These are phyloP conservation scores for Mallotus japonicus DNA, from an alignment of 441 rosid species.

Conservation along the genomic window DNA sequence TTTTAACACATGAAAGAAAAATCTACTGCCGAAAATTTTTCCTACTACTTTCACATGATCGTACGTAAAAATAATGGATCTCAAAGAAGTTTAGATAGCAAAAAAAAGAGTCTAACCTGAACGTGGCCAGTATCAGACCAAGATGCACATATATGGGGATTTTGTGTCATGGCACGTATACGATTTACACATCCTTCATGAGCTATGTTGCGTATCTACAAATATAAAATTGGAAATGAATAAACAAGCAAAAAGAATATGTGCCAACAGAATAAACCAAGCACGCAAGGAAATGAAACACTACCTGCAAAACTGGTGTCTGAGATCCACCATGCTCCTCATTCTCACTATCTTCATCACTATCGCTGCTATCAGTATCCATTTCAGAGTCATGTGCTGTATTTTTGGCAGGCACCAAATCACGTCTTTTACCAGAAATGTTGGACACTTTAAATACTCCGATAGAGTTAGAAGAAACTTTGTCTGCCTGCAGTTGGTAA, in stretches of 20 bases:
- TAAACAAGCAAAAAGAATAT: constrained; percentile 11
- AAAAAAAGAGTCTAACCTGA: constrained; percentile 50
- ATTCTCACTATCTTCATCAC: constrained; percentile 70
- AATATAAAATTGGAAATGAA: constrained; percentile 23
- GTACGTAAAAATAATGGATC: not conserved
- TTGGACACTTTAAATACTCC: constrained; percentile 77
- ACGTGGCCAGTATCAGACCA: constrained; percentile 94
- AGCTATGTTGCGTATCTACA: constrained; percentile 70
- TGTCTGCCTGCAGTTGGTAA: constrained; percentile 64
- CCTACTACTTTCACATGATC: not conserved
- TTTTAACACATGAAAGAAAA: constrained; percentile 1
- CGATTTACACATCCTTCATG: constrained; percentile 92
- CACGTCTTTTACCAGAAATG: constrained; percentile 78
- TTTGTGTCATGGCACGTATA: constrained; percentile 89
- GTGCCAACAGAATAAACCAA: not conserved
- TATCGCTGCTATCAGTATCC: constrained; percentile 65
- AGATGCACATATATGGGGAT: constrained; percentile 86
- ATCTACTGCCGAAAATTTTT: not conserved
- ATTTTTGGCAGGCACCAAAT: constrained; percentile 55
- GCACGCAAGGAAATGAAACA: constrained; percentile 15
- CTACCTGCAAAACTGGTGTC: constrained; percentile 69
- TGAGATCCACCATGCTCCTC: constrained; percentile 55
- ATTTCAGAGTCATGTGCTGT: constrained; percentile 47
- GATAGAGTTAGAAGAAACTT: constrained; percentile 66
- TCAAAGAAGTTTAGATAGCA: not conserved